Evolutionary conservation across 768 basidiomycete species (phyloP), one percentile per base, ranked within the genome.

Genomic region (Neoboletus magnificus): DNA sequence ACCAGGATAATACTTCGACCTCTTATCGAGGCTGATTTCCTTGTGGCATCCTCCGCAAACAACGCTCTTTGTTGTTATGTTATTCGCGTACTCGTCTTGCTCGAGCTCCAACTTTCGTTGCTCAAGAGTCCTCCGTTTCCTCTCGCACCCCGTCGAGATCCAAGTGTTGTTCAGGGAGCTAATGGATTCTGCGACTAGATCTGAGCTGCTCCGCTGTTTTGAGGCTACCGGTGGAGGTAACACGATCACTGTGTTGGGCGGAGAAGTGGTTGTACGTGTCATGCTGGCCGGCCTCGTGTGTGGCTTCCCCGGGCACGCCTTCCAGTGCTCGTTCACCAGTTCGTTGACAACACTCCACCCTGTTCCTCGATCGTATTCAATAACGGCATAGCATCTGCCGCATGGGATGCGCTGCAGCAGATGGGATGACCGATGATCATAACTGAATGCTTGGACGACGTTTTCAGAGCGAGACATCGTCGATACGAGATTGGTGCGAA

Each of bases 1-100:
- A 8, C 72, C 72, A 16, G 72, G 71, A 40, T 73, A 74, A 58
- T 74, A 74, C 25, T 56, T 49, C 3, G 66, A 71, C 41, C 72
- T 52, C 50, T 70, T 71, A 44, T 73, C 73, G 15, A 73, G 66
- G 42, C 71, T 71, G 39, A 73, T 74, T 18, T 54, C 59, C 54
- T 47, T 72, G 32, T 48, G 12, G 32, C 73, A 73, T 30, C 65
- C 73, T 11, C 35, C 43, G 41, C 72, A 73, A 4, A 57, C 49
- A 4, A 73, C 72, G 36, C 63, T 71, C 27, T 62, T 71, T 18
- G 48, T 50, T 41, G 57, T 63, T 18, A 73, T 47, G 45, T 59
- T 54, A 20, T 47, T 48, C 18, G 67, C 44, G 41, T 66, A 70
- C 40, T 66, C 60, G 58, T 73, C 70, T 33, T 70, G 60, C 52